These are phyloP conservation scores for Ambrosiella cleistominuta DNA, from an alignment of 2,329 filamentous ascomycete genomes.

Conservation along the genomic window DNA sequence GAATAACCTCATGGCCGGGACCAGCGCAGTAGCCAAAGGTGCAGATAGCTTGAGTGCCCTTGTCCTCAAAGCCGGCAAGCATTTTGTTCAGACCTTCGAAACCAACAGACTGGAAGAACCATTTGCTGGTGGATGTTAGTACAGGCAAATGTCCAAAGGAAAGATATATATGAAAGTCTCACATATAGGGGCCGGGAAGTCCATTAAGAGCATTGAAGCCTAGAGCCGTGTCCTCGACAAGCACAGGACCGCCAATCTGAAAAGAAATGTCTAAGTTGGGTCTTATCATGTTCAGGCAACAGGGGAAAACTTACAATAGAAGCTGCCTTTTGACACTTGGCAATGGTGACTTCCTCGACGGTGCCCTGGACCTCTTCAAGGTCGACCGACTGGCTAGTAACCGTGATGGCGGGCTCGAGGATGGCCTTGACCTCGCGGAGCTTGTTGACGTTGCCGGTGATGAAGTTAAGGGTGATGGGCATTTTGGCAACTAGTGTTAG, in stretches of 20 bases:
- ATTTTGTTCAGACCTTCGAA: slow-evolving; percentile 79
- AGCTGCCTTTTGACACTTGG: slow-evolving; percentile 74
- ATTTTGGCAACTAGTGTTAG: slow-evolving; percentile 18
- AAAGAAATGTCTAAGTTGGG: neutral
- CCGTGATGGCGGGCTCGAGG: slow-evolving; percentile 52
- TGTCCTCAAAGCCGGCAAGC: slow-evolving; percentile 74
- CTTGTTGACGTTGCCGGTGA: slow-evolving; percentile 93
- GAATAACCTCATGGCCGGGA: slow-evolving; percentile 62
- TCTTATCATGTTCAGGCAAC: neutral
- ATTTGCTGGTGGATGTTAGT: slow-evolving; percentile 48
- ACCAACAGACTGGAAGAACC: slow-evolving; percentile 73
- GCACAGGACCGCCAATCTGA: slow-evolving; percentile 67
- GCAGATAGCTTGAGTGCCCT: slow-evolving; percentile 81
- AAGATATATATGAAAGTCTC: slow-evolving; percentile 19
- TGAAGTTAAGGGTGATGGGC: slow-evolving; percentile 57
- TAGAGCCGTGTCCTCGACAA: slow-evolving; percentile 90
- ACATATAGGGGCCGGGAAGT: slow-evolving; percentile 96
- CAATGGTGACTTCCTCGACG: slow-evolving; percentile 75
- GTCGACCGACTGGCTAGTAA: slow-evolving; percentile 61
- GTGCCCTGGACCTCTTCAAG: slow-evolving; percentile 81
- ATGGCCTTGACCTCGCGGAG: slow-evolving; percentile 78
- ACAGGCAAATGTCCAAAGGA: neutral
- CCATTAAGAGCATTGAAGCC: slow-evolving; percentile 82
- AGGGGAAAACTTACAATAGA: slow-evolving; percentile 38
- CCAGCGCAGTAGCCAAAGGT: slow-evolving; percentile 87